A percentile compares a stretch with the other conserved stretches of the same genome.
Conservation (phyloP, 73 alveolate genomes). For the Paraurostyla sp. region DNA sequence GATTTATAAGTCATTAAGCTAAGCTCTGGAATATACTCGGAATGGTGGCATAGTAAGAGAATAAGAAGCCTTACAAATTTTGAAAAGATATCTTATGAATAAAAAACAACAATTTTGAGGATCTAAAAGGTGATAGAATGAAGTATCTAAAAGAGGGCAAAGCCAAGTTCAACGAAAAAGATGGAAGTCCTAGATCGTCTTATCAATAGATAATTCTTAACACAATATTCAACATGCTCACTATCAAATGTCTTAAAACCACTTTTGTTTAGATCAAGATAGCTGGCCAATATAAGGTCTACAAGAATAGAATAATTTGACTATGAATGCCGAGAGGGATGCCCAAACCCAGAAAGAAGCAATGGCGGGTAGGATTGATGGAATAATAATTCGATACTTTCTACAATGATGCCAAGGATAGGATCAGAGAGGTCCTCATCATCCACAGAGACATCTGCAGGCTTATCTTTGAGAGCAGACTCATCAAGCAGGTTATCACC, state of each 20-base stretch:
- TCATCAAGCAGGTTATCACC: background rate
- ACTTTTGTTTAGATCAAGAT: background rate
- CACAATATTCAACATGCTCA: background rate
- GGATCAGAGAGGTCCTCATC: background rate
- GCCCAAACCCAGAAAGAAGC: slow-evolving; percentile 42
- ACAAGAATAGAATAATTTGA: background rate
- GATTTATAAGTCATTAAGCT: background rate
- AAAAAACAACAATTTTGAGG: background rate
- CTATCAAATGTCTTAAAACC: background rate
- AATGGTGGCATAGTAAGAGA: background rate
- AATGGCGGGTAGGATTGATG: slow-evolving; percentile 43
- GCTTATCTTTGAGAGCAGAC: slow-evolving; percentile 24
- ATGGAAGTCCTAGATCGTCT: background rate
- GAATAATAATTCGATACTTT: slow-evolving; percentile 28
- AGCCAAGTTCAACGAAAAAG: background rate
- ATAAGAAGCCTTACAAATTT: background rate
- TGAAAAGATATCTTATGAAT: background rate
- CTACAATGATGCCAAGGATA: slow-evolving; percentile 31
- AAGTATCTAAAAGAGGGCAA: background rate
- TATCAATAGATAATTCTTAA: background rate
- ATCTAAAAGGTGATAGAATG: background rate
- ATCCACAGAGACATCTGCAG: slow-evolving; percentile 3
- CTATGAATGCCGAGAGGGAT: background rate
- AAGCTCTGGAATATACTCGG: background rate
- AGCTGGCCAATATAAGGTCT: background rate